Evolutionary conservation across 768 basidiomycete species (phyloP), one percentile per base, ranked within the genome.

Genomic region (Auriscalpium microsporum): DNA sequence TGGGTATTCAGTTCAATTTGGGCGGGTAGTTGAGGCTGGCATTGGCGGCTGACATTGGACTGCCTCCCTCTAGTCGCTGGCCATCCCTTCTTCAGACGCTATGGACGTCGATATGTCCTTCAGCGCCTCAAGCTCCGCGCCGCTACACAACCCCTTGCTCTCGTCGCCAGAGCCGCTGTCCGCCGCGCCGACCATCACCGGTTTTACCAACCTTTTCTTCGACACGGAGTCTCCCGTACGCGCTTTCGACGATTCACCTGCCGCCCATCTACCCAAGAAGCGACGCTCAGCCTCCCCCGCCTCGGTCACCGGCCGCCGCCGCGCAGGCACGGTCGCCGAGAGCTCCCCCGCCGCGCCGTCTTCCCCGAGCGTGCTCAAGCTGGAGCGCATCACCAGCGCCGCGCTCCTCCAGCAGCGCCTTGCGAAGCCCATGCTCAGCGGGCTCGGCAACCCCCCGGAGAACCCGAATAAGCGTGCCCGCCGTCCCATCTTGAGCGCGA

Each of bases 71-170:
- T 55, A 75, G 73, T 70, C 72, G 16, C 69, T 70, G 57, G 66
- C 69, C 45, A 67, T 74, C 14, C 77, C 79, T 50, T 65, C 74
- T 23, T 75, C 78, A 33, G 72, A 72, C 68, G 84, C 83, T 34
- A 92, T 91, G 90, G 90, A 92, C 60, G 78, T 91, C 37, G 90
- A 92, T 65, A 76, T 78, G 16, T 67, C 68, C 11, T 65, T 64
- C 72, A 44, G 57, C 61, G 49, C 63, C 58, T 67, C 72, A 63
- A 56, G 68, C 52, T 63, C 67, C 59, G 58, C 50, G 42, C 52
- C 57, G 10, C 55, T 53, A 21, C 36, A 38, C 10, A 58, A 59
- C 37, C 8, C 14, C 2, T 33, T 53, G 21, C 53, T 72, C 68
- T 56, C 68, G 70, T 52, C 72, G 58, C 57, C 68, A 10, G 50